These are phyloP conservation scores for Stephanodiscus triporus DNA, from an alignment of 108 stramenopile species.

Conservation along the genomic window DNA sequence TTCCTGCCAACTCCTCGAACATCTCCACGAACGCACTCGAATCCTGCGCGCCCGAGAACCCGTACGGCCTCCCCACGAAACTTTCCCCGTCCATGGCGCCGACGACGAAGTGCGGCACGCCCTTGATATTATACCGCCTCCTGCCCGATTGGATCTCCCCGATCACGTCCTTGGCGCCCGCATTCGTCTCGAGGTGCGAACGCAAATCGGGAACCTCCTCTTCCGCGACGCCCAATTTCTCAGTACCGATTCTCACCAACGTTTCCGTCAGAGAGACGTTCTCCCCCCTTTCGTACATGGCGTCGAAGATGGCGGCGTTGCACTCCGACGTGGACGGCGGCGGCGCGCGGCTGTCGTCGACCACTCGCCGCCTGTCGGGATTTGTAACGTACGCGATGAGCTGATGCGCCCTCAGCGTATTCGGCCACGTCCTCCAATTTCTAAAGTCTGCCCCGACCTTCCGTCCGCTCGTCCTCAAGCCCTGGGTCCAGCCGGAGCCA, in stretches of 20 bases:
- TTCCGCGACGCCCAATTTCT: slow-evolving; percentile 33
- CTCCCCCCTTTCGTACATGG: slow-evolving; percentile 68
- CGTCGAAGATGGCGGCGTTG: slow-evolving; percentile 66
- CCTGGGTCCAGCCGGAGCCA: slow-evolving; percentile 64
- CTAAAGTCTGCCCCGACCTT: slow-evolving; percentile 70
- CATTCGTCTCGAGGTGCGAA: slow-evolving; percentile 43
- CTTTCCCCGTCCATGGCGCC: slow-evolving; percentile 21
- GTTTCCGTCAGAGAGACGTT: slow-evolving; percentile 63
- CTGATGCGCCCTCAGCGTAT: slow-evolving; percentile 75
- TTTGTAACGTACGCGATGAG: slow-evolving; percentile 48
- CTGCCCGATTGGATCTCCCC: slow-evolving; percentile 62
- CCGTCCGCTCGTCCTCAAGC: slow-evolving; percentile 58
- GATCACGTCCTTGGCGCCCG: slow-evolving; percentile 47
- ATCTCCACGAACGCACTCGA: slow-evolving; percentile 59
- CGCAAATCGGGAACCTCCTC: slow-evolving; percentile 46
- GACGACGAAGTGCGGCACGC: slow-evolving; percentile 71
- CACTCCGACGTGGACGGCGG: slow-evolving; percentile 33
- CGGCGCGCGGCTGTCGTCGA: slow-evolving; percentile 10
- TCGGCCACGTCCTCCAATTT: slow-evolving; percentile 81
- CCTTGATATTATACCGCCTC: slow-evolving; percentile 53
- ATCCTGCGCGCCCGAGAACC: slow-evolving; percentile 70
- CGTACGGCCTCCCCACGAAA: slow-evolving; percentile 49
- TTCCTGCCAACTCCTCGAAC: slow-evolving; percentile 55
- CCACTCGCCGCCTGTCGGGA: slow-evolving; percentile 39
- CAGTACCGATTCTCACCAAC: slow-evolving; percentile 47